Conservation (phyloP, 1,284 basidiomycete genomes). For the Takashimella tepidaria region DNA sequence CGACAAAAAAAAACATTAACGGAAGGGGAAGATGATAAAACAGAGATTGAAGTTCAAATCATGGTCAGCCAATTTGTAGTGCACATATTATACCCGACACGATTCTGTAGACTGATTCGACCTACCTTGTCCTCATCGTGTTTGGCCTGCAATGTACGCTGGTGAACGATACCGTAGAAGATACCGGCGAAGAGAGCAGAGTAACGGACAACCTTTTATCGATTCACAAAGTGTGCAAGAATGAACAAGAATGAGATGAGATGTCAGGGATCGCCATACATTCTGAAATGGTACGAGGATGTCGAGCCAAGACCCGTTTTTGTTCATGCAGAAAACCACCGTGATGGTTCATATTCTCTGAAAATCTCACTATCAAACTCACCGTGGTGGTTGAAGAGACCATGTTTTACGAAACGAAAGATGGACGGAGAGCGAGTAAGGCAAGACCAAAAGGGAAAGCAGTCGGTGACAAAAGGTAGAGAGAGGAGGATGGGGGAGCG, state of each 20-base stretch:
- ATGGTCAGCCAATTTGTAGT: neutral
- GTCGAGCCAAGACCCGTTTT: too few relatives aligned
- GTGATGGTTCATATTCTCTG: too few relatives aligned
- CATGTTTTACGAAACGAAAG: constrained; percentile 27
- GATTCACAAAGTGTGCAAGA: too few relatives aligned
- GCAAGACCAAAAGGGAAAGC: neutral
- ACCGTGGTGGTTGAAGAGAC: constrained; percentile 43
- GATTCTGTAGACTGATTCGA: constrained; percentile 2
- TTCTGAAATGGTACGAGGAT: too few relatives aligned
- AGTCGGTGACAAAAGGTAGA: constrained; percentile 1
- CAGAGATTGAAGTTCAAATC: neutral
- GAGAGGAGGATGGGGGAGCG: constrained; percentile 4
- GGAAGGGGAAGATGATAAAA: neutral
- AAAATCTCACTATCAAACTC: too few relatives aligned
- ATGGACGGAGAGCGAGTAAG: neutral
- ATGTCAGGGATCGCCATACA: too few relatives aligned
- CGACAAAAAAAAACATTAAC: neutral
- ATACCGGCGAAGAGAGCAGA: constrained; percentile 84
- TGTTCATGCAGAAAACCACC: too few relatives aligned
- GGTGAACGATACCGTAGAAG: constrained; percentile 88
- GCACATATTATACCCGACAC: neutral
- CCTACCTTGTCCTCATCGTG: constrained; percentile 56
- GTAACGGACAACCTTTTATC: constrained; percentile 88
- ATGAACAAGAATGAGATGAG: too few relatives aligned
- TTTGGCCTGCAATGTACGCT: constrained; percentile 77